These are phyloP conservation scores for Aegilops umbellulata DNA, from an alignment of 176 grass and related monocot species.

Conservation along the genomic window DNA sequence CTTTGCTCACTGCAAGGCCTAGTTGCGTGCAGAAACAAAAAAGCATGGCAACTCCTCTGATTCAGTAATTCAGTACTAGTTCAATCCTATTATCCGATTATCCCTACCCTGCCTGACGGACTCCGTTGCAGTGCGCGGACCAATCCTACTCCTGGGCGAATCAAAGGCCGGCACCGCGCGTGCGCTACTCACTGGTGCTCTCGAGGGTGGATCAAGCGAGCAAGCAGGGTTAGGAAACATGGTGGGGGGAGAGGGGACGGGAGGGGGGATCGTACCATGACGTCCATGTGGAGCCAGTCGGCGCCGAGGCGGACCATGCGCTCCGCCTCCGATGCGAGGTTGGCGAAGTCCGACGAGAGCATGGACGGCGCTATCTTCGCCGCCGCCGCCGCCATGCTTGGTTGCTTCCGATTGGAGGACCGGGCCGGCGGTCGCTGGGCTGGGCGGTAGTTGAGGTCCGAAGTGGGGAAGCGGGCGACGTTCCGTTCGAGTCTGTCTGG, in stretches of 20 bases:
- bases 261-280: constrained; percentile 57
- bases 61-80: neutral
- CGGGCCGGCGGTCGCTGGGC: neutral
- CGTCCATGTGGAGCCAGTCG: constrained; percentile 99
- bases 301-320: constrained; percentile 84
- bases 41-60: neutral
- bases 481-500: neutral
- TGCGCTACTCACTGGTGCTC: neutral
- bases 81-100: neutral
- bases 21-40: neutral
- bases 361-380: constrained; percentile 58
- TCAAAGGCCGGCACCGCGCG: neutral
- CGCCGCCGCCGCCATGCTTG: neutral
- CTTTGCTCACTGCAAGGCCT: neutral
- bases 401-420: neutral
- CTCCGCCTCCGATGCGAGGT: constrained; percentile 30
- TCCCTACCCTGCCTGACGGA: neutral
- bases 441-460: neutral
- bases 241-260: neutral
- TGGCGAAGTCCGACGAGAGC: constrained; percentile 63
- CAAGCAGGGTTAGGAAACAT: neutral
- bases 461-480: neutral
- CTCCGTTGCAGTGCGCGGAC: neutral
- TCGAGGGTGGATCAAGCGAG: neutral
- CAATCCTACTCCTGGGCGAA: neutral